These are phyloP conservation scores for Suillus plorans DNA, from an alignment of 768 basidiomycete genomes.

Conservation along the genomic window DNA sequence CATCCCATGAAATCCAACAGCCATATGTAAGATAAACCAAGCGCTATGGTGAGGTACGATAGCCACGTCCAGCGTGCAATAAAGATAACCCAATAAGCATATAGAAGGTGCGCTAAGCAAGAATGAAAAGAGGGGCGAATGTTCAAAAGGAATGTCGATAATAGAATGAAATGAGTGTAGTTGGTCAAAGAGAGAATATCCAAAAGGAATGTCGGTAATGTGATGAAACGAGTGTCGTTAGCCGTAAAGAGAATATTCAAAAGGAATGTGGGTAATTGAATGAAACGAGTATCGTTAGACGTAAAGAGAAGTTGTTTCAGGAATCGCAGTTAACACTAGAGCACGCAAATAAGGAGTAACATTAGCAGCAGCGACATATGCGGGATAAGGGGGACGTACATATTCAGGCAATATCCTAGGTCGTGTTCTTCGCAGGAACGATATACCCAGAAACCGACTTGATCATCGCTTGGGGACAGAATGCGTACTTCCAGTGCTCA, in stretches of 20 bases:
- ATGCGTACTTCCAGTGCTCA: background rate
- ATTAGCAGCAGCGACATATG: background rate
- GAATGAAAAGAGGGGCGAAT: background rate
- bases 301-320: background rate
- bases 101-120: background rate
- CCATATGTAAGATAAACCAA: too few relatives aligned
- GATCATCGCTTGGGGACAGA: background rate
- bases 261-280: too few relatives aligned
- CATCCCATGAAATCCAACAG: too few relatives aligned
- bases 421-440: background rate
- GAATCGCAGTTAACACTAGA: background rate
- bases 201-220: background rate
- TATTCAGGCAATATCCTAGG: background rate
- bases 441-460: background rate
- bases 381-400: background rate
- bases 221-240: background rate
- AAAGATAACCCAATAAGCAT: background rate
- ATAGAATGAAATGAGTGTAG: background rate
- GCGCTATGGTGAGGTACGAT: too few relatives aligned
- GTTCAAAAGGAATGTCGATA: background rate
- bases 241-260: too few relatives aligned
- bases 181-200: background rate
- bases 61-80: background rate
- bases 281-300: background rate
- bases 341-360: background rate